These are phyloP conservation scores for Claviceps quebecensis DNA, from an alignment of 2,329 filamentous ascomycete species.

Conservation along the genomic window DNA sequence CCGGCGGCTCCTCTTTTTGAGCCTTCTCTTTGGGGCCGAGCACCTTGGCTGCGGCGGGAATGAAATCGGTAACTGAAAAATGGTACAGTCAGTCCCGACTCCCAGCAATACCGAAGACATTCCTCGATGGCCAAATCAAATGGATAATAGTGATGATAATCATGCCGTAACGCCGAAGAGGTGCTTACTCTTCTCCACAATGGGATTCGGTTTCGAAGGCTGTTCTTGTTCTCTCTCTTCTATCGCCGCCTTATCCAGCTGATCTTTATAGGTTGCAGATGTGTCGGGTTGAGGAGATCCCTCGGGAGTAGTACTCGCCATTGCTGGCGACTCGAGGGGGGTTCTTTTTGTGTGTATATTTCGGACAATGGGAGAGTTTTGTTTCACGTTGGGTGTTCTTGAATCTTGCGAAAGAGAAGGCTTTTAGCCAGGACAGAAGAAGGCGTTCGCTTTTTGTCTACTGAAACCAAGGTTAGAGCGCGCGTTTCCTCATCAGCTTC, in stretches of 20 bases:
- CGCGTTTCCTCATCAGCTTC: too few species aligned
- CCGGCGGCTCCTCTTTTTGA: conserved; percentile 9
- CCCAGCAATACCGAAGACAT: background rate
- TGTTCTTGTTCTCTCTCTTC: conserved; percentile 16
- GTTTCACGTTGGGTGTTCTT: background rate
- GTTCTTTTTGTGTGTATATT: background rate
- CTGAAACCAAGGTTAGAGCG: too few species aligned
- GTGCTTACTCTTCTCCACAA: conserved; percentile 29
- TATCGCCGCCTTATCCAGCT: conserved; percentile 28
- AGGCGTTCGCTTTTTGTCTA: background rate
- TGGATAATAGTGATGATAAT: too few species aligned
- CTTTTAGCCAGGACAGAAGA: background rate
- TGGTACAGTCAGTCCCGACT: background rate
- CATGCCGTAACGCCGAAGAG: too few species aligned
- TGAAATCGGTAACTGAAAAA: conserved; percentile 26
- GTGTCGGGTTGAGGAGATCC: conserved; percentile 7
- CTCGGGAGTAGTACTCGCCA: conserved; percentile 7
- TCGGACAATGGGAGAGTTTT: background rate
- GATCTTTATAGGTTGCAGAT: conserved; percentile 24
- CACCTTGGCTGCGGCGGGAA: conserved; percentile 28
- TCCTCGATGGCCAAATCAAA: background rate
- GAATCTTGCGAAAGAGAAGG: background rate
- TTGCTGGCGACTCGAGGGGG: background rate
- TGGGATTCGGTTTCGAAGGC: conserved; percentile 17
- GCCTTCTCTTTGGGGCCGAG: conserved; percentile 21